These are phyloP conservation scores for Mucuna pruriens DNA, from an alignment of 306 rosid genomes.

Conservation along the genomic window DNA sequence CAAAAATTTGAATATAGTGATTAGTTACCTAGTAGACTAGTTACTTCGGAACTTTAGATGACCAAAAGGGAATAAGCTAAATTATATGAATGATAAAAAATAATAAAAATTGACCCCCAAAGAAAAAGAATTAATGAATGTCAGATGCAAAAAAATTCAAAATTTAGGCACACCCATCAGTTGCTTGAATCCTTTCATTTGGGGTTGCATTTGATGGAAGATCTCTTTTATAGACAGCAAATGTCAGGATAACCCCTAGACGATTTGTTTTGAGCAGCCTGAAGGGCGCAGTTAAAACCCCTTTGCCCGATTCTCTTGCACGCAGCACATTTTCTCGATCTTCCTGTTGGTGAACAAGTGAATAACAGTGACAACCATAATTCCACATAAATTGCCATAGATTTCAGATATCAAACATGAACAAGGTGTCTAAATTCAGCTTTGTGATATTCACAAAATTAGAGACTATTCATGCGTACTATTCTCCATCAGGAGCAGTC, in stretches of 20 bases:
- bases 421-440: neutral
- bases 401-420: conserved; percentile 24
- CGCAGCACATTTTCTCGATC: conserved; percentile 84
- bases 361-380: conserved; percentile 21
- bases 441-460: neutral
- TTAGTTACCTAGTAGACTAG: neutral
- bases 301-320: conserved; percentile 95
- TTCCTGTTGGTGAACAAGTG: conserved; percentile 68
- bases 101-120: neutral
- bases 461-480: conserved; percentile 3
- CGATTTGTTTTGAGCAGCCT: conserved; percentile 83
- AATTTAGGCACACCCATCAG: conserved; percentile 75
- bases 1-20: neutral
- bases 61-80: neutral
- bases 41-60: neutral
- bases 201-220: conserved; percentile 92
- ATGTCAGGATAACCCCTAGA: conserved; percentile 94
- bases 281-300: conserved; percentile 94
- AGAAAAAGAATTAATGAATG: neutral
- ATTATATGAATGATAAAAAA: conserved; percentile 16
- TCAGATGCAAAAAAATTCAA: conserved; percentile 11
- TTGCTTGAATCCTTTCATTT: conserved; percentile 84
- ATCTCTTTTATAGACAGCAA: conserved; percentile 91
- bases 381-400: neutral
- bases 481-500: neutral